Conservation (phyloP, 441 rosid genomes). For the Arabidopsis hybrid region DNA sequence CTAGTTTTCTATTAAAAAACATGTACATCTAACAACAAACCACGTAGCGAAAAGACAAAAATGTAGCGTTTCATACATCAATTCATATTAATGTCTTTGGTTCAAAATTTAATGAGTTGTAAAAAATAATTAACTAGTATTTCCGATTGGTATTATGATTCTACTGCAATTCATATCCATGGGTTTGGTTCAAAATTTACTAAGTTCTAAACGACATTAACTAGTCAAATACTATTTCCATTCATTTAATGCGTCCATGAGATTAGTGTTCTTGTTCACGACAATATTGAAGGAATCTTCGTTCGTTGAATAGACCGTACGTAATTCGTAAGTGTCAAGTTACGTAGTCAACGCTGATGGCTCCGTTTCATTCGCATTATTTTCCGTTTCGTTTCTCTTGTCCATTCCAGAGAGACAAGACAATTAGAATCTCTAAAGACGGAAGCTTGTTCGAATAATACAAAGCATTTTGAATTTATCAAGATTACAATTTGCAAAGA, state of each 20-base stretch:
- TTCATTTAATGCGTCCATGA: too few species aligned
- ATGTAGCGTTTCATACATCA: not conserved
- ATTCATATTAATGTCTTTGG: too few species aligned
- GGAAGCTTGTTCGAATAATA: slow-evolving; percentile 1
- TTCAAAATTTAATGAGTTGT: too few species aligned
- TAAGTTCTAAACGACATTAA: too few species aligned
- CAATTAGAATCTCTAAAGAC: not conserved
- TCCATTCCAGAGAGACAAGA: not conserved
- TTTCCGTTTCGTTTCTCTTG: too few species aligned
- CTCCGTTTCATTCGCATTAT: not conserved
- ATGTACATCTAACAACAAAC: not conserved
- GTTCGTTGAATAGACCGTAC: slow-evolving; percentile 17
- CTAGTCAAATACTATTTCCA: too few species aligned
- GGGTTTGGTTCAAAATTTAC: not conserved
- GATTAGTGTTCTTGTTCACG: not conserved
- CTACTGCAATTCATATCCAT: not conserved
- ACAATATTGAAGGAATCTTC: slow-evolving; percentile 10
- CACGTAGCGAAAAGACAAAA: not conserved
- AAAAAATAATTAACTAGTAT: too few species aligned
- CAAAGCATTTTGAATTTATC: not conserved
- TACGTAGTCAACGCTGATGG: not conserved
- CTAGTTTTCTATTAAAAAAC: not conserved
- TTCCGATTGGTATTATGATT: not conserved
- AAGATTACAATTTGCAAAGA: slow-evolving; percentile 13
- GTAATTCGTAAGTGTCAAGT: not conserved